A percentile compares a stretch with the other conserved stretches of the same genome.
Conservation (phyloP, 306 rosid species). For the Crotalaria pallida region DNA sequence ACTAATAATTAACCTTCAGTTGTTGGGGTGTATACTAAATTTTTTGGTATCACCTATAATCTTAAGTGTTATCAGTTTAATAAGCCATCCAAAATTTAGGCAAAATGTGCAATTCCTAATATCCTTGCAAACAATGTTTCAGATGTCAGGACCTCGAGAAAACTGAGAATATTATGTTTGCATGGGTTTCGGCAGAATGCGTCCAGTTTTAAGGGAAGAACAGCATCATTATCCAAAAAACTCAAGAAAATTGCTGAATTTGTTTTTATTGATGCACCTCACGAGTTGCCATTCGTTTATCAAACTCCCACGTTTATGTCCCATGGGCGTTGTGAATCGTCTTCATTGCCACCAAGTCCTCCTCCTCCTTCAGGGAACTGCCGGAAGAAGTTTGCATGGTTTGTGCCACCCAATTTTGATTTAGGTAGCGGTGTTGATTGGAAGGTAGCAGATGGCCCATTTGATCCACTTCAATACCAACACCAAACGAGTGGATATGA, state of each 20-base stretch:
- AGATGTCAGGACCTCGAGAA: conserved; percentile 54
- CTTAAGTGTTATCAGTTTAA: conserved; percentile 2
- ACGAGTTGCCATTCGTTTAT: conserved; percentile 76
- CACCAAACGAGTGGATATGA: conserved; percentile 71
- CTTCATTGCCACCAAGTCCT: conserved; percentile 27
- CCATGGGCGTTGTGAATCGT: conserved; percentile 16
- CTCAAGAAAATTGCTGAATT: conserved; percentile 67
- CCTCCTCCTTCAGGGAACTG: conserved; percentile 61
- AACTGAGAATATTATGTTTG: conserved; percentile 75
- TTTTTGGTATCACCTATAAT: conserved; percentile 12
- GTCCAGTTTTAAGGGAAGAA: conserved; percentile 81
- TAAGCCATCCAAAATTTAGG: background rate
- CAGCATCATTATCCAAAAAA: conserved; percentile 79
- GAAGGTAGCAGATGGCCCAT: conserved; percentile 65
- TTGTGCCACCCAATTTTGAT: conserved; percentile 41
- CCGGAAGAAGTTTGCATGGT: conserved; percentile 83
- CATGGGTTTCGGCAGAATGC: conserved; percentile 96
- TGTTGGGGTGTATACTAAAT: background rate
- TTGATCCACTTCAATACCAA: conserved; percentile 78
- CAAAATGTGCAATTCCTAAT: conserved; percentile 10
- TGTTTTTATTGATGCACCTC: conserved; percentile 75
- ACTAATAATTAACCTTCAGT: background rate
- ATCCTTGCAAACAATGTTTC: conserved; percentile 26
- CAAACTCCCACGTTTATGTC: conserved; percentile 30
- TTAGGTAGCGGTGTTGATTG: conserved; percentile 32